These are phyloP conservation scores for Aspergillus pseudoterreus DNA, from an alignment of 2,329 filamentous ascomycete genomes.

Conservation along the genomic window DNA sequence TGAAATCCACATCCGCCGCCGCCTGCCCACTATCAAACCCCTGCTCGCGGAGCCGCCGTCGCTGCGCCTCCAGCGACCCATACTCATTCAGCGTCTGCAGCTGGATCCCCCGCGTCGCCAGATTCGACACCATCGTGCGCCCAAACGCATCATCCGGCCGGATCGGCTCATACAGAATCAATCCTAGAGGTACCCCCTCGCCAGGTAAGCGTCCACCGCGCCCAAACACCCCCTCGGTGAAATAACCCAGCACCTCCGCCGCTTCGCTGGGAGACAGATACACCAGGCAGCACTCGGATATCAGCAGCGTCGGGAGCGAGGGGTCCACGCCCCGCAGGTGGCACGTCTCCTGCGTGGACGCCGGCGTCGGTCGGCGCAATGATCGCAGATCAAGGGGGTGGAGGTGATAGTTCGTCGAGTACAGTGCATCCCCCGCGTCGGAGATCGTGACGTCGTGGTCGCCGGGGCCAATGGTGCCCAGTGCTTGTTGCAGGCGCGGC, in stretches of 20 bases:
- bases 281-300: slow-evolving; percentile 94
- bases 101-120: slow-evolving; percentile 74
- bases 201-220: neutral
- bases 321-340: slow-evolving; percentile 47
- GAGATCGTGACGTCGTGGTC: slow-evolving; percentile 33
- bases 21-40: slow-evolving; percentile 60
- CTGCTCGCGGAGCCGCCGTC: slow-evolving; percentile 59
- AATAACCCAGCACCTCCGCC: slow-evolving; percentile 61
- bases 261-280: slow-evolving; percentile 71
- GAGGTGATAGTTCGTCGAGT: slow-evolving; percentile 48
- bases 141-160: slow-evolving; percentile 82
- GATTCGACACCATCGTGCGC: slow-evolving; percentile 85
- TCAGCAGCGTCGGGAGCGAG: slow-evolving; percentile 71
- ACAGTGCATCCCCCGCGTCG: slow-evolving; percentile 39
- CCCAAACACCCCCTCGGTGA: slow-evolving; percentile 51
- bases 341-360: slow-evolving; percentile 4
- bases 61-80: slow-evolving; percentile 65
- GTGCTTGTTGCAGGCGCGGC: slow-evolving; percentile 26
- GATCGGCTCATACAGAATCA: slow-evolving; percentile 87
- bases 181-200: slow-evolving; percentile 41
- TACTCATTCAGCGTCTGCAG: slow-evolving; percentile 80
- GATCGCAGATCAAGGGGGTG: slow-evolving; percentile 69
- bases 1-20: slow-evolving; percentile 60
- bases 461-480: slow-evolving; percentile 25
- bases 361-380: slow-evolving; percentile 31